Conservation (phyloP, 1,284 basidiomycete genomes). For the Trichosporon coremiiforme region DNA sequence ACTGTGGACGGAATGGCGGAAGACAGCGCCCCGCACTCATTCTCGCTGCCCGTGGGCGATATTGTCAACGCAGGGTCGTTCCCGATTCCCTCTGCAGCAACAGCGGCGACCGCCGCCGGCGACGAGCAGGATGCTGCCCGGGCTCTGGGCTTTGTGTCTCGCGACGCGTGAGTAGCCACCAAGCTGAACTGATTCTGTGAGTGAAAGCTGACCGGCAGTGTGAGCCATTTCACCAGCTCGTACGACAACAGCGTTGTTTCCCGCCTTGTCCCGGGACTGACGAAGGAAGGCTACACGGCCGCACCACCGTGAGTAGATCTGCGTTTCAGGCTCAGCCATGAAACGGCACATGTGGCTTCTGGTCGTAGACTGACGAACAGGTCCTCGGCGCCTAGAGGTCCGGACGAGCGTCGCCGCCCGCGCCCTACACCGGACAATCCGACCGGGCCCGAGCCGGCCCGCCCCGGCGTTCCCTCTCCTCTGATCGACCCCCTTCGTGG, state of each 20-base stretch:
- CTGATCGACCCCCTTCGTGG: slow-evolving; percentile 33
- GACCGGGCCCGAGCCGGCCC: slow-evolving; percentile 26
- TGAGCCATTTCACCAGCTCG: slow-evolving; percentile 53
- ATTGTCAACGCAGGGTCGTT: slow-evolving; percentile 48
- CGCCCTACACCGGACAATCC: slow-evolving; percentile 13
- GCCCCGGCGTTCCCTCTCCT: slow-evolving; percentile 32
- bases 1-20: slow-evolving; percentile 58
- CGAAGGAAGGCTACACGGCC: slow-evolving; percentile 49
- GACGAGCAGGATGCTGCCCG: slow-evolving; percentile 14
- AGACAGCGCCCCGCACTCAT: slow-evolving; percentile 57
- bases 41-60: slow-evolving; percentile 53
- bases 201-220: slow-evolving; percentile 35
- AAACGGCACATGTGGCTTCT: background rate
- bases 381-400: slow-evolving; percentile 15
- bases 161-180: slow-evolving; percentile 38
- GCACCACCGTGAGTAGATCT: slow-evolving; percentile 42
- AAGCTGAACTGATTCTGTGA: background rate
- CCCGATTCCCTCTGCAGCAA: slow-evolving; percentile 47
- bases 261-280: slow-evolving; percentile 55
- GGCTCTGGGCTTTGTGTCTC: slow-evolving; percentile 42
- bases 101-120: slow-evolving; percentile 17
- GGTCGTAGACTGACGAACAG: background rate
- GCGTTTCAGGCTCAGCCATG: background rate
- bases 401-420: slow-evolving; percentile 16
- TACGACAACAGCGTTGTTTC: slow-evolving; percentile 57